These are phyloP conservation scores for Colletotrichum sp. DNA, from an alignment of 2,329 filamentous ascomycete species.

Conservation along the genomic window DNA sequence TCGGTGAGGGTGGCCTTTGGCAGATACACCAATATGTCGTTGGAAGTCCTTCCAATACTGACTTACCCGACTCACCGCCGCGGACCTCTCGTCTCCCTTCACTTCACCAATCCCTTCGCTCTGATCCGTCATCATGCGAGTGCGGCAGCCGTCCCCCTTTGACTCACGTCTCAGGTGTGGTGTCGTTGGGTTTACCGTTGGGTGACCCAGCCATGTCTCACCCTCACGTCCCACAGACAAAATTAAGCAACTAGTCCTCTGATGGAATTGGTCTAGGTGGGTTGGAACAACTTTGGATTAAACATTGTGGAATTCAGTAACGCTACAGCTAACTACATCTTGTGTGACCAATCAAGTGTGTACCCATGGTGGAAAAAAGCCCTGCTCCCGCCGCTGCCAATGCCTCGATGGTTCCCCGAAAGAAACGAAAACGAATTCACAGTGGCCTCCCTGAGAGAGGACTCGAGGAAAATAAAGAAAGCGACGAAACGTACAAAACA, in stretches of 20 bases:
- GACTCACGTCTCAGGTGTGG: not conserved
- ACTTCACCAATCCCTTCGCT: not conserved
- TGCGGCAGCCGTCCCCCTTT: not conserved
- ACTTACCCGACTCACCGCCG: not conserved
- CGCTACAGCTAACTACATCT: not conserved
- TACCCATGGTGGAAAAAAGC: not conserved
- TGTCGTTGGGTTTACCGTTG: not conserved
- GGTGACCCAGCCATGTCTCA: not conserved
- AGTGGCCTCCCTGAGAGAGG: not conserved
- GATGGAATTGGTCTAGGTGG: not conserved
- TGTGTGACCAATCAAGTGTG: not conserved
- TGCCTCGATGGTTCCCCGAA: not conserved
- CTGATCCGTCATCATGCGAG: not conserved
- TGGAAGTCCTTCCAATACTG: not conserved
- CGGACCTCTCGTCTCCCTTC: not conserved
- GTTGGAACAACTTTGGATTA: not conserved
- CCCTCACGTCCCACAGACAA: not conserved
- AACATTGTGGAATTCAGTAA: constrained; percentile 1
- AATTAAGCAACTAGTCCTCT: not conserved
- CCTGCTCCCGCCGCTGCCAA: constrained; percentile 7
- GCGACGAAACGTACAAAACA: not conserved
- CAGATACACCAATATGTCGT: not conserved
- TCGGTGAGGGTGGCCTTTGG: not conserved
- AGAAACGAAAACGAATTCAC: not conserved
- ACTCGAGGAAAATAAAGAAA: not conserved